Conservation (phyloP, 176 grass and related monocot genomes). For the Carex scoparia region DNA sequence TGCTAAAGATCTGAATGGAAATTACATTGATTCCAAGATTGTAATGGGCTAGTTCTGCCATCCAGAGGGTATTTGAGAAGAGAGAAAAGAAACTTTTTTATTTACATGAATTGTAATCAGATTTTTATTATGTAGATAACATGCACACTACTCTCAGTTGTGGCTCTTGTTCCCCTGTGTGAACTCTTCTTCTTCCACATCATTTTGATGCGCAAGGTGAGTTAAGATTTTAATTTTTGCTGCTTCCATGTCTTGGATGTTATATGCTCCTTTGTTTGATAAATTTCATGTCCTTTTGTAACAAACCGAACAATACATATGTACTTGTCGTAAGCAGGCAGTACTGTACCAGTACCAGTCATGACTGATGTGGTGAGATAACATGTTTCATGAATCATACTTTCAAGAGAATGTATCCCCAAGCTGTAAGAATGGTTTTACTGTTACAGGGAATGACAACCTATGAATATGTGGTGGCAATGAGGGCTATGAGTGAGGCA, state of each 20-base stretch:
- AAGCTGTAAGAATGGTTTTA: slow-evolving; percentile 22
- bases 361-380: slow-evolving; percentile 5
- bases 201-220: slow-evolving; percentile 95
- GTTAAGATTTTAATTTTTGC: not conserved
- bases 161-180: slow-evolving; percentile 76
- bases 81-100: not conserved
- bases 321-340: not conserved
- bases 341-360: not conserved
- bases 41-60: not conserved
- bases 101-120: slow-evolving; percentile 4
- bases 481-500: slow-evolving; percentile 94
- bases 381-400: not conserved
- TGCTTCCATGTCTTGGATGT: not conserved
- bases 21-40: not conserved
- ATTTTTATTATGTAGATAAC: slow-evolving; percentile 56
- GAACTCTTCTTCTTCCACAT: slow-evolving; percentile 99
- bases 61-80: not conserved
- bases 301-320: not conserved
- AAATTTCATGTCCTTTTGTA: not conserved
- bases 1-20: not conserved
- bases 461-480: slow-evolving; percentile 96
- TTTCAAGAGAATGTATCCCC: not conserved
- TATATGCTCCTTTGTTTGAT: not conserved
- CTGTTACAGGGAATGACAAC: slow-evolving; percentile 79
- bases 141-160: slow-evolving; percentile 76